These are phyloP conservation scores for Amphicarpaea edgeworthii DNA, from an alignment of 306 rosid species.

Conservation along the genomic window DNA sequence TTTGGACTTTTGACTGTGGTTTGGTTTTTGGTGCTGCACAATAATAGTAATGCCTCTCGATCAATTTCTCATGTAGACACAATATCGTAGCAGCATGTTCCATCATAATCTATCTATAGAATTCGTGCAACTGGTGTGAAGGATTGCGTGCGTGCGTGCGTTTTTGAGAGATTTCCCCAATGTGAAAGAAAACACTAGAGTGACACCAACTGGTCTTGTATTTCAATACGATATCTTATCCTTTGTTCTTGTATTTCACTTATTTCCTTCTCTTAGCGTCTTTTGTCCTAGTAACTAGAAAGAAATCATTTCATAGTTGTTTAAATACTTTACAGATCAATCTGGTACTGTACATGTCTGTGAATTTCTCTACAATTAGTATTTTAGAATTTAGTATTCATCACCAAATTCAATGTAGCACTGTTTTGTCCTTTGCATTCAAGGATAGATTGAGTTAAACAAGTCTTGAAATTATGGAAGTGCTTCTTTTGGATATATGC, in stretches of 20 bases:
- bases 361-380: constrained; percentile 23
- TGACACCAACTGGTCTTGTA: neutral
- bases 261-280: neutral
- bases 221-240: neutral
- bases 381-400: constrained; percentile 2
- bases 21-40: neutral
- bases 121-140: neutral
- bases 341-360: neutral
- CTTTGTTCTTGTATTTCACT: neutral
- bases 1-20: constrained; percentile 16
- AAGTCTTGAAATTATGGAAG: constrained; percentile 26
- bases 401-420: neutral
- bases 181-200: neutral
- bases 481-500: constrained; percentile 6
- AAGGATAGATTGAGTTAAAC: constrained; percentile 5
- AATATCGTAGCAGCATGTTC: neutral
- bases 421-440: constrained; percentile 20
- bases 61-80: neutral
- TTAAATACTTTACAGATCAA: neutral
- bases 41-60: neutral
- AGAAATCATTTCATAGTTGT: neutral
- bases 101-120: constrained; percentile 8
- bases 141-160: neutral
- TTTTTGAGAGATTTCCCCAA: too few relatives aligned
- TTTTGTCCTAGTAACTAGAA: neutral